Percentiles rank a stretch among this genome's conserved stretches.
Conservation (phyloP, 2,329 filamentous ascomycete genomes). For the Hypoxylon sp. region DNA sequence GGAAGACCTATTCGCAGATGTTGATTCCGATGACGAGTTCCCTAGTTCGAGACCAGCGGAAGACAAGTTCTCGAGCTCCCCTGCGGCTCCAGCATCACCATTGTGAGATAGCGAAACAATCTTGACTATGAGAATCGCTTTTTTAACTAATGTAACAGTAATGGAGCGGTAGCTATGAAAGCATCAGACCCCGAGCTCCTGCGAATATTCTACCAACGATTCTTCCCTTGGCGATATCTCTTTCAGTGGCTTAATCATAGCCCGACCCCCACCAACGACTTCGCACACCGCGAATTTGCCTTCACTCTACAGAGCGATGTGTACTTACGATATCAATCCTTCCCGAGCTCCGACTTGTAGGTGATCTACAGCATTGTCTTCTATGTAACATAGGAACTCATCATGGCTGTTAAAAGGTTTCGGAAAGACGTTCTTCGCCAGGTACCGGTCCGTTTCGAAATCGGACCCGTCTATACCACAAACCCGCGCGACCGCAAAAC, state of each 20-base stretch:
- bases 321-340: slow-evolving; percentile 90
- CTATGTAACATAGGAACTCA: background rate
- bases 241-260: slow-evolving; percentile 99
- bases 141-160: slow-evolving; percentile 51
- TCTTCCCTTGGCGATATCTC: slow-evolving; percentile 94
- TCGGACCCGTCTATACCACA: slow-evolving; percentile 94
- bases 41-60: slow-evolving; percentile 62
- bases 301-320: slow-evolving; percentile 94
- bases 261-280: slow-evolving; percentile 86
- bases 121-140: background rate
- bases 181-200: slow-evolving; percentile 86
- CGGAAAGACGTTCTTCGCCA: slow-evolving; percentile 91
- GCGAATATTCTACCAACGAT: slow-evolving; percentile 92
- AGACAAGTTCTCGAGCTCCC: slow-evolving; percentile 61
- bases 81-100: slow-evolving; percentile 60
- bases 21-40: slow-evolving; percentile 74
- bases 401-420: slow-evolving; percentile 65
- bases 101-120: slow-evolving; percentile 55
- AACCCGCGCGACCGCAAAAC: slow-evolving; percentile 96
- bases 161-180: slow-evolving; percentile 56
- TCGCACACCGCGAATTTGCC: slow-evolving; percentile 94
- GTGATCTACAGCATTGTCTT: slow-evolving; percentile 21
- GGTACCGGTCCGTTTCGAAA: slow-evolving; percentile 95
- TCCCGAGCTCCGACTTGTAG: slow-evolving; percentile 68
- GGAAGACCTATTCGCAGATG: slow-evolving; percentile 71